Percentiles rank a stretch among this genome's conserved stretches.
These are phyloP conservation scores for Phaeotremella fagi DNA, from an alignment of 768 basidiomycete genomes.

Conservation along the genomic window DNA sequence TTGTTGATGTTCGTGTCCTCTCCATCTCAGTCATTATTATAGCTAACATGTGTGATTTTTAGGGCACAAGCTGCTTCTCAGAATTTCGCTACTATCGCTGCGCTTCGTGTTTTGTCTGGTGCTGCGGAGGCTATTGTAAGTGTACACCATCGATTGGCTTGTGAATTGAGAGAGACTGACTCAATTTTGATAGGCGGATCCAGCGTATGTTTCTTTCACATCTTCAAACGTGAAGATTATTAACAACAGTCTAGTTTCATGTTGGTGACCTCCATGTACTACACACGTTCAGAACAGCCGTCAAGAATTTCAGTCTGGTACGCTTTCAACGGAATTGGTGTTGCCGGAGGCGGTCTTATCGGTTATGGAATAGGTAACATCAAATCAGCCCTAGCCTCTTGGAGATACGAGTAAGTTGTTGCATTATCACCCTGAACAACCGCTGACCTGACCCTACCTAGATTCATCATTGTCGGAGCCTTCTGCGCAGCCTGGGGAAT, in stretches of 20 bases:
- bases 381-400: constrained; percentile 40
- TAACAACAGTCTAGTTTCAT: constrained; percentile 29
- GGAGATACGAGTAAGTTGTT: constrained; percentile 42
- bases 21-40: neutral
- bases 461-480: constrained; percentile 40
- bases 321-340: constrained; percentile 50
- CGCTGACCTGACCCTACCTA: neutral
- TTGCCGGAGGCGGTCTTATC: constrained; percentile 51
- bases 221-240: neutral
- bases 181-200: too few relatives aligned
- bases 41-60: neutral
- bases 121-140: constrained; percentile 50
- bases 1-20: constrained; percentile 48
- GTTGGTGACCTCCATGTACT: constrained; percentile 49
- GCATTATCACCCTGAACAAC: neutral
- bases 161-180: too few relatives aligned
- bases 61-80: constrained; percentile 48
- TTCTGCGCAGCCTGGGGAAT: constrained; percentile 41
- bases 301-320: constrained; percentile 50
- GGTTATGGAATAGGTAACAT: constrained; percentile 39
- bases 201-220: constrained; percentile 16
- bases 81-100: constrained; percentile 47
- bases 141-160: too few relatives aligned
- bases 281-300: constrained; percentile 51
- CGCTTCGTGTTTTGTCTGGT: constrained; percentile 50